A percentile compares a stretch with the other conserved stretches of the same genome.
These are phyloP conservation scores for Mucor racemosus DNA, from an alignment of 371 early-diverging fungal species.

Conservation along the genomic window DNA sequence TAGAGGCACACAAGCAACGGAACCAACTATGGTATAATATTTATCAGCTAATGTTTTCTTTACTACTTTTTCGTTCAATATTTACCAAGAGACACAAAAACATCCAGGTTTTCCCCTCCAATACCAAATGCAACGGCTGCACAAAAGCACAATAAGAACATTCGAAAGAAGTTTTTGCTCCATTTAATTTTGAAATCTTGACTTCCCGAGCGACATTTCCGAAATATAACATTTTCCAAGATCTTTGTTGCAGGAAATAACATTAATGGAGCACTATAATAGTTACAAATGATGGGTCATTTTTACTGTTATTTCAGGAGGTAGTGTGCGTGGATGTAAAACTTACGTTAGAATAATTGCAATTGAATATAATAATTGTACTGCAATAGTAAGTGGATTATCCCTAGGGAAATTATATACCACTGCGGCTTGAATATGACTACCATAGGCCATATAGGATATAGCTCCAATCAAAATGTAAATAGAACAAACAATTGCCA, in stretches of 20 bases:
- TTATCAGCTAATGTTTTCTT: not conserved
- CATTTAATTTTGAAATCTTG: slow-evolving; percentile 55
- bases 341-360: slow-evolving; percentile 73
- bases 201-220: slow-evolving; percentile 39
- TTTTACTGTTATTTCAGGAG: not conserved
- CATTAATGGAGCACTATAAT: slow-evolving; percentile 58
- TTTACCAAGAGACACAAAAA: slow-evolving; percentile 61
- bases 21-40: slow-evolving; percentile 32
- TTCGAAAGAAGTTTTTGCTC: slow-evolving; percentile 70
- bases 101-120: slow-evolving; percentile 72
- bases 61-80: no score
- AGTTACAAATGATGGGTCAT: not conserved
- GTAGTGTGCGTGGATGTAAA: no score
- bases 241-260: slow-evolving; percentile 81
- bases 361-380: slow-evolving; percentile 75
- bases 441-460: slow-evolving; percentile 76
- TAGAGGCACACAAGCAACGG: slow-evolving; percentile 55
- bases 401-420: slow-evolving; percentile 67
- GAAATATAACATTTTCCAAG: slow-evolving; percentile 61
- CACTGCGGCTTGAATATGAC: slow-evolving; percentile 68
- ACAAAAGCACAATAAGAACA: slow-evolving; percentile 50
- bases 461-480: slow-evolving; percentile 70
- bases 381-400: slow-evolving; percentile 48
- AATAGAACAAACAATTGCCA: slow-evolving; percentile 59
- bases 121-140: slow-evolving; percentile 60